phyloP scores from a whole-genome alignment of 116 monocot species.

The Dioscorea cayenensis region DNA sequence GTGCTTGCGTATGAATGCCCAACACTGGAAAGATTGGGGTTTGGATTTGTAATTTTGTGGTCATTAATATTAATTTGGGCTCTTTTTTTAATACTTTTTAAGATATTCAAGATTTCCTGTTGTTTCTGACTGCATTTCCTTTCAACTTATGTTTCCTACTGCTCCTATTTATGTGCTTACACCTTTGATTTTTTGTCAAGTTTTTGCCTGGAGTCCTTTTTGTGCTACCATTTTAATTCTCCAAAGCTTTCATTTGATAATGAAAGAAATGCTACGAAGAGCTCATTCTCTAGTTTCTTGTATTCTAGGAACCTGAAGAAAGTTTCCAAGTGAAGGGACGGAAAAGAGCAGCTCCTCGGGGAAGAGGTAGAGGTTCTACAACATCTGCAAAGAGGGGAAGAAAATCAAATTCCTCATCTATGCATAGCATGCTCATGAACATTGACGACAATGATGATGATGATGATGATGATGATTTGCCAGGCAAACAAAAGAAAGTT shows the following conservation, averaged over 20 bases:
- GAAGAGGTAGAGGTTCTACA: slow-evolving; percentile 58
- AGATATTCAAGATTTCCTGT: not conserved
- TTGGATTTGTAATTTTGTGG: no score
- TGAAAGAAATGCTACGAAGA: not conserved
- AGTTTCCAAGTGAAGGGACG: slow-evolving; percentile 40
- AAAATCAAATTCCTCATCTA: slow-evolving; percentile 44
- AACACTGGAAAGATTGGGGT: no score
- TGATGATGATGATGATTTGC: slow-evolving; percentile 56
- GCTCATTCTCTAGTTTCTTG: not conserved
- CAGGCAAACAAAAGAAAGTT: slow-evolving; percentile 41
- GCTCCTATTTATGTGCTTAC: not conserved
- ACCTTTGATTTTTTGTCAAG: not conserved
- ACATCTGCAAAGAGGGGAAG: slow-evolving; percentile 56
- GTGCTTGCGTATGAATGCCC: no score
- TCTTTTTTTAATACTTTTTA: no score
- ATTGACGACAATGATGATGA: slow-evolving; percentile 54
- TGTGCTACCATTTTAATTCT: not conserved
- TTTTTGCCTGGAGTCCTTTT: not conserved
- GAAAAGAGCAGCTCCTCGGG: slow-evolving; percentile 67
- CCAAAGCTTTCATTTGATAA: no score
- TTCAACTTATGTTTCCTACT: not conserved
- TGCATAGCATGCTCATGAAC: slow-evolving; percentile 55
- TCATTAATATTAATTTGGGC: no score
- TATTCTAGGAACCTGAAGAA: slow-evolving; percentile 67
- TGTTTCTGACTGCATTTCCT: not conserved